phyloP scores from a whole-genome alignment of 2,329 filamentous ascomycete genomes.

The Camptophora hylomeconis region DNA sequence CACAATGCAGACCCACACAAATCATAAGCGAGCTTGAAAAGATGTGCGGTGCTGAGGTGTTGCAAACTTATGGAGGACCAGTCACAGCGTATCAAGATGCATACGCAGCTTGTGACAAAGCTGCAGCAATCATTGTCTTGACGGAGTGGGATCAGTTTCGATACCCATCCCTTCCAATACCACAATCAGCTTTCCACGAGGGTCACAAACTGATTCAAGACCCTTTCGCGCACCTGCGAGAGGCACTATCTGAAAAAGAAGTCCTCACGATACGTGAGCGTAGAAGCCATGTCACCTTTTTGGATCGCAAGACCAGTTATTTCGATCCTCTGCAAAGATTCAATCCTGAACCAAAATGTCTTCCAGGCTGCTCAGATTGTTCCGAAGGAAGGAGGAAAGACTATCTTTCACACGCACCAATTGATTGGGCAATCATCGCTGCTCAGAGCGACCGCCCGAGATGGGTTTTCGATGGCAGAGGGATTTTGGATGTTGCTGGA shows the following conservation, averaged over 20 bases:
- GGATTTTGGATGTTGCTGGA: constrained; percentile 23
- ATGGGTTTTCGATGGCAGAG: constrained; percentile 37
- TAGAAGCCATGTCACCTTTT: too few species aligned
- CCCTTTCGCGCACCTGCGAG: not conserved
- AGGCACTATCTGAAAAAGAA: constrained; percentile 1
- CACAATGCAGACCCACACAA: constrained; percentile 31
- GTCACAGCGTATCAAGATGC: constrained; percentile 13
- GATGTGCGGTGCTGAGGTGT: constrained; percentile 20
- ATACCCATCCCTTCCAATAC: constrained; percentile 15
- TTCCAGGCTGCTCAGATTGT: constrained; percentile 4
- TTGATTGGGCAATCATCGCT: constrained; percentile 36
- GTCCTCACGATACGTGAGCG: constrained; percentile 3
- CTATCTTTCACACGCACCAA: constrained; percentile 14
- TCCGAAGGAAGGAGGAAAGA: constrained; percentile 1
- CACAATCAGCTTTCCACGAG: not conserved
- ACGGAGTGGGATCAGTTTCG: constrained; percentile 43
- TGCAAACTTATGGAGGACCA: constrained; percentile 19
- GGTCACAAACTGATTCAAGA: constrained; percentile 2
- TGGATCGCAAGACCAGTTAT: too few species aligned
- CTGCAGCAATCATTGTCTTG: constrained; percentile 37
- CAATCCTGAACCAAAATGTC: too few species aligned
- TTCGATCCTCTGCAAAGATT: too few species aligned
- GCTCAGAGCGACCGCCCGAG: constrained; percentile 33
- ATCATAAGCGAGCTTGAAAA: constrained; percentile 27
- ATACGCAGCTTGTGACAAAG: constrained; percentile 32